Evolutionary conservation across 306 rosid species (phyloP), one percentile per base, ranked within the genome.

Genomic region (Pachyrhizus erosus): DNA sequence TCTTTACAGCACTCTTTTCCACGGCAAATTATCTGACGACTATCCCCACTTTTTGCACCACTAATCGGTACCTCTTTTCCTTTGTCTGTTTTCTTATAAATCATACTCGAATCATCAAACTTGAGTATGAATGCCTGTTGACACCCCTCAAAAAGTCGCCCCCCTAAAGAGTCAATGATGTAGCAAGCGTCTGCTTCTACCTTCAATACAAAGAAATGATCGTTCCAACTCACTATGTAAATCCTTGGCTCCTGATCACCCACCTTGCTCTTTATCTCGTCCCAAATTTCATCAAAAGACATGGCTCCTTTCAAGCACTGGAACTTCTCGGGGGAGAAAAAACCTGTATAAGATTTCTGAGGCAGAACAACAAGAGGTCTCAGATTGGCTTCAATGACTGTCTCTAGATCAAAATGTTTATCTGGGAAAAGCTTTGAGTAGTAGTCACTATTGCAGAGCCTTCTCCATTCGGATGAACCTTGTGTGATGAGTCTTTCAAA

Each of bases 221-320:
- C 97, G 4, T 95, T 93, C 98, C 97, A 95, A 80, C 97, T 89
- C 57, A 93, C 94, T 31, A 95, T 91, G 90, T 90, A 95, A 77
- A 95, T 73, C 21, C 80, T 86, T 2, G 91, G 78, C 21, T 86
- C 64, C 5, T 8, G 49, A 37, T 40, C 80, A 78, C 21, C 77
- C 10, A 66, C 68, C 6, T 77, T 57, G 7, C 46, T 81, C 8
- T 73, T 70, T 58, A 93, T 85, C 88, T 86, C 87, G 2, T 81
- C 77, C 98, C 98, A 95, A 23, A 91, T 91, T 42, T 87, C 86
- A 29, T 91, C 94, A 57, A 93, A 89, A 0, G 98, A 89, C 97
- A 90, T 91, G 8, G 89, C 91, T 75, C 88, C 94, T 66, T 89
- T 85, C 86, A 94, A 89, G 86, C 86, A 69, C 13, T 80, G 85